Conservation (phyloP, 306 rosid genomes). For the Casuarina equisetifolia region DNA sequence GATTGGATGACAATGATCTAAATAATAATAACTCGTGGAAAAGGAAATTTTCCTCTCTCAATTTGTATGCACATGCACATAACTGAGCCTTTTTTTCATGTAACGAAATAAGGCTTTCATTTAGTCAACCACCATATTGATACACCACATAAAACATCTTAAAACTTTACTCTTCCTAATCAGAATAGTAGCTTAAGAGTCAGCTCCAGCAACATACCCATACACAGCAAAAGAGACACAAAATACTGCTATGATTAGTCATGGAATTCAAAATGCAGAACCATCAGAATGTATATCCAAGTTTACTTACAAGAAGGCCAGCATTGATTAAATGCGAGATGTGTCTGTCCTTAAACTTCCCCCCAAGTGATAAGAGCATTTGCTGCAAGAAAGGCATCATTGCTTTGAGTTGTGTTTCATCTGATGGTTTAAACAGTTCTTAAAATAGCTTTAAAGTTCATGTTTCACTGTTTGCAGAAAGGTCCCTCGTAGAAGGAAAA, state of each 20-base stretch:
- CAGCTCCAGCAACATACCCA: not conserved
- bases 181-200: not conserved
- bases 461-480: not conserved
- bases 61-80: too few relatives aligned
- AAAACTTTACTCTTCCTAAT: not conserved
- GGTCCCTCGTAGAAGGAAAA: slow-evolving; percentile 13
- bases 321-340: slow-evolving; percentile 80
- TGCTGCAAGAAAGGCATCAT: slow-evolving; percentile 47
- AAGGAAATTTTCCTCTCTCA: not conserved
- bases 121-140: not conserved
- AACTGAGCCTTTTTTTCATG: too few relatives aligned
- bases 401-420: not conserved
- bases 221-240: not conserved
- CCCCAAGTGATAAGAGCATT: slow-evolving; percentile 80
- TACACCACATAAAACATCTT: not conserved
- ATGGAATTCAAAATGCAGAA: slow-evolving; percentile 3
- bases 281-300: slow-evolving; percentile 4
- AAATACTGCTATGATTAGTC: not conserved
- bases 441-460: not conserved
- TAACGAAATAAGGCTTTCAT: not conserved
- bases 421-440: slow-evolving; percentile 4
- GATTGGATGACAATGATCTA: too few relatives aligned
- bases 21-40: too few relatives aligned
- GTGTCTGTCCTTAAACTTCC: slow-evolving; percentile 82
- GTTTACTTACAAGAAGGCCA: slow-evolving; percentile 76